Percentiles rank a stretch among this genome's conserved stretches.
Evolutionary conservation across 2,329 filamentous ascomycete species (phyloP).

Genomic region (Curvularia spicifera): DNA sequence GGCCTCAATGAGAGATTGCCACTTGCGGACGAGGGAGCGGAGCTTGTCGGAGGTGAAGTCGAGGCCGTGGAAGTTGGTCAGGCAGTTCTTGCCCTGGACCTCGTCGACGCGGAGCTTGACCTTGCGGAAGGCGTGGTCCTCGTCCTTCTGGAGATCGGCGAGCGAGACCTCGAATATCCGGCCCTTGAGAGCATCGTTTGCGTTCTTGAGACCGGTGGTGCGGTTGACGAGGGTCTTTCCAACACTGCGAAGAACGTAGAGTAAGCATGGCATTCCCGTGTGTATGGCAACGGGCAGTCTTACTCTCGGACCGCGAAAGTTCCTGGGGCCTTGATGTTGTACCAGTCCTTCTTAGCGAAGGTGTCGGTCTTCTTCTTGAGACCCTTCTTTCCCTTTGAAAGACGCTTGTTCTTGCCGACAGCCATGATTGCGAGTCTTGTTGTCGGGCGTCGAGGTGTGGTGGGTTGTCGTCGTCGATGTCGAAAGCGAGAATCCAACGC

Average conservation of each 20-base stretch:
- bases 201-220: constrained; percentile 99
- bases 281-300: constrained; percentile 52
- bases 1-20: constrained; percentile 99
- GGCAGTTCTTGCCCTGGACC: constrained; percentile 99
- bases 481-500: constrained; percentile 19
- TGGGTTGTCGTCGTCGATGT: constrained; percentile 41
- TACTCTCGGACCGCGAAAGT: constrained; percentile 98
- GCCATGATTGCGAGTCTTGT: constrained; percentile 72
- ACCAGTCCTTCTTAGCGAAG: constrained; percentile 99
- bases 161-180: constrained; percentile 99
- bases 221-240: constrained; percentile 99
- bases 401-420: constrained; percentile 99
- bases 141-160: constrained; percentile 98
- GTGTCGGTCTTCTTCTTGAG: constrained; percentile 99
- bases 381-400: constrained; percentile 99
- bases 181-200: constrained; percentile 98
- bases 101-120: constrained; percentile 98
- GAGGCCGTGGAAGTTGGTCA: constrained; percentile 99
- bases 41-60: constrained; percentile 99
- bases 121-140: constrained; percentile 99
- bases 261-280: constrained; percentile 37
- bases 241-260: constrained; percentile 68
- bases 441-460: constrained; percentile 42
- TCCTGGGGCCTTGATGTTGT: constrained; percentile 96
- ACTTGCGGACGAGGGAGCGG: constrained; percentile 98